These are phyloP conservation scores for Buddleja alternifolia DNA, from an alignment of 257 asterid species.

Conservation along the genomic window DNA sequence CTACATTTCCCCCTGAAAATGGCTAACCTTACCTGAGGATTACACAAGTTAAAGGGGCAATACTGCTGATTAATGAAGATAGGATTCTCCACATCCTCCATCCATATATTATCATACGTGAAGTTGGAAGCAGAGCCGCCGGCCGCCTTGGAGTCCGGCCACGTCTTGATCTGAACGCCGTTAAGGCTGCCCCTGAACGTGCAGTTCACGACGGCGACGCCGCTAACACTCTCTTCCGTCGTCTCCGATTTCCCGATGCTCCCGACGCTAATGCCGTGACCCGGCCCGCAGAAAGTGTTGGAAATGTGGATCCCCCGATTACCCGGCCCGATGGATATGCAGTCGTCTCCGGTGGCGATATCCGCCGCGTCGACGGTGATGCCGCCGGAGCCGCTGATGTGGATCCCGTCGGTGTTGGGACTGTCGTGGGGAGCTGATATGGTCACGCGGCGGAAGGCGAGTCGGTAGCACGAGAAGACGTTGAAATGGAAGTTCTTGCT, in stretches of 20 bases:
- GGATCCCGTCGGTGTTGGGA: constrained; percentile 71
- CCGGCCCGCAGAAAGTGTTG: constrained; percentile 55
- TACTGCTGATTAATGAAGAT: constrained; percentile 59
- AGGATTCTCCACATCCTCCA: constrained; percentile 53
- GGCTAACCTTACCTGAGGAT: constrained; percentile 34
- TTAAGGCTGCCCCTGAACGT: constrained; percentile 47
- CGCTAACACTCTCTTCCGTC: constrained; percentile 37
- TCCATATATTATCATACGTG: constrained; percentile 37
- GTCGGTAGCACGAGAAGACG: constrained; percentile 47
- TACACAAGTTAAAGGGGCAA: constrained; percentile 42
- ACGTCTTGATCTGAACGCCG: constrained; percentile 64
- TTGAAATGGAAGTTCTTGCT: constrained; percentile 59
- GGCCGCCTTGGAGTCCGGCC: constrained; percentile 50
- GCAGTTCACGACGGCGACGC: constrained; percentile 40
- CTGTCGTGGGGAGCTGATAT: constrained; percentile 50
- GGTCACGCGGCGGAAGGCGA: constrained; percentile 33
- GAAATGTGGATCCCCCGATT: constrained; percentile 31
- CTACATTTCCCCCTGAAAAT: no score
- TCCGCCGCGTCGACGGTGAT: constrained; percentile 27
- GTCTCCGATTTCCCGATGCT: constrained; percentile 41
- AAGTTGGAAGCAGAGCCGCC: constrained; percentile 41
- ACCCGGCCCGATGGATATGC: constrained; percentile 57
- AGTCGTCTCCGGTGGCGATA: constrained; percentile 64
- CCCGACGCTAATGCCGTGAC: constrained; percentile 68
- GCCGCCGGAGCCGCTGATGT: constrained; percentile 45